Evolutionary conservation across 1,284 basidiomycete species (phyloP), one percentile per base, ranked within the genome.

Genomic region (Polyporus tsugae): DNA sequence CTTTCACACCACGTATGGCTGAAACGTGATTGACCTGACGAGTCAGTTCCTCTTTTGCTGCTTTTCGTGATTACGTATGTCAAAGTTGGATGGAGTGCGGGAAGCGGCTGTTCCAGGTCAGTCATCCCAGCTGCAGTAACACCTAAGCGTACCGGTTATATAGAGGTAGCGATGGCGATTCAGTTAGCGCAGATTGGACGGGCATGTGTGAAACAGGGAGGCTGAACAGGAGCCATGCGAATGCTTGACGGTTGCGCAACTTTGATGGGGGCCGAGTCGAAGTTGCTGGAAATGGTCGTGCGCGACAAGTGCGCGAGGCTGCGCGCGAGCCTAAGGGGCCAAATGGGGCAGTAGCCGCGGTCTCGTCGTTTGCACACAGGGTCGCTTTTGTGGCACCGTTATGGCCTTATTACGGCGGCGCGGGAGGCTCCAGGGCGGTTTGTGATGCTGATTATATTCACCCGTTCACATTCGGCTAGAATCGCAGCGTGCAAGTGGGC

Each of bases 121-220:
- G 58, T 39, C 22, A 41, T 22, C 17, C 22, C 39, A 36, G 17
- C 55, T 25, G 38, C 58, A 60, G 22, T 13, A 39, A 36, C 22
- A 58, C 57, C 46, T 49, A 38, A 39, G 36, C 58, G 38, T 60
- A 60, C 58, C 58, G 58, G 38, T 58, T 38, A 58, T 38, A 58
- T 19, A 58, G 58, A 60, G 39, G 58, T 15, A 25, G 38, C 38
- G 58, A 41, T 15, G 38, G 55, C 35, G 25, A 59, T 59, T 59
- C 11, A 36, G 9, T 59, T 59, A 42, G 58, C 58, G 58, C 55
- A 58, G 55, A 58, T 58, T 19, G 55, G 7, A 60, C 22, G 38
- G 36, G 5, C 22, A 25, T 39, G 36, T 60, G 58, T 39, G 58
- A 60, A 41, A 60, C 58, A 42, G 38, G 36, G 13, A 60, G 38